These are phyloP conservation scores for Cenchrus fungigraminus DNA, from an alignment of 176 grass and related monocot species.

Conservation along the genomic window DNA sequence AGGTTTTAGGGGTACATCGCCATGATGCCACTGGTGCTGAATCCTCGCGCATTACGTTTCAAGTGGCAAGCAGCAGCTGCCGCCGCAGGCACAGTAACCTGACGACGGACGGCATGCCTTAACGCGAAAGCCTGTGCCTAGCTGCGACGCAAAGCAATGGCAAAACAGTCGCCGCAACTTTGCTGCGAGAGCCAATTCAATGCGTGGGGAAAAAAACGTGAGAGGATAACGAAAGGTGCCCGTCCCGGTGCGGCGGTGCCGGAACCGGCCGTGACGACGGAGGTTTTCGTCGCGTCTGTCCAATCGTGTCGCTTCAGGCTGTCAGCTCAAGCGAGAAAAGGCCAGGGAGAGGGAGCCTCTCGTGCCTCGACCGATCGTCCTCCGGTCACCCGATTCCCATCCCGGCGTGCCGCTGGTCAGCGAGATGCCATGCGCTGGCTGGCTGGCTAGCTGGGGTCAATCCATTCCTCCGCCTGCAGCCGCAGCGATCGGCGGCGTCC, in stretches of 20 bases:
- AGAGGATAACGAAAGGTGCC: too few relatives aligned
- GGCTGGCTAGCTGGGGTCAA: background rate
- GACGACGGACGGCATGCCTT: constrained; percentile 37
- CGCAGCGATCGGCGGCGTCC: background rate
- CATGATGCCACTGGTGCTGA: background rate
- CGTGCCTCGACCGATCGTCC: background rate
- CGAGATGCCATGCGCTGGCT: background rate
- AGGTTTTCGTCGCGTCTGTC: background rate
- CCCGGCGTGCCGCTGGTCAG: constrained; percentile 23
- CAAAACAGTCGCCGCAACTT: background rate
- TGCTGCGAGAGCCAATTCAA: constrained; percentile 23
- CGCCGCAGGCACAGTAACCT: background rate
- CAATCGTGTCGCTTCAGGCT: background rate
- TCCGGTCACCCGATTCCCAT: background rate
- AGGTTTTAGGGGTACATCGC: background rate
- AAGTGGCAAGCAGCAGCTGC: background rate
- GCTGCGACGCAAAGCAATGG: background rate
- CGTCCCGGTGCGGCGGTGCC: background rate
- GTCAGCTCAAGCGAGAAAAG: background rate
- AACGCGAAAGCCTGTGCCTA: constrained; percentile 13
- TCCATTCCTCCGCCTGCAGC: background rate
- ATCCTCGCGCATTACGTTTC: background rate
- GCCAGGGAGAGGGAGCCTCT: background rate
- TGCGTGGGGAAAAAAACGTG: background rate
- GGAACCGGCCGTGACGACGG: background rate